Evolutionary conservation across 441 rosid genomes (phyloP), one percentile per base, ranked within the genome.

Genomic region (Pelargonium australe): DNA sequence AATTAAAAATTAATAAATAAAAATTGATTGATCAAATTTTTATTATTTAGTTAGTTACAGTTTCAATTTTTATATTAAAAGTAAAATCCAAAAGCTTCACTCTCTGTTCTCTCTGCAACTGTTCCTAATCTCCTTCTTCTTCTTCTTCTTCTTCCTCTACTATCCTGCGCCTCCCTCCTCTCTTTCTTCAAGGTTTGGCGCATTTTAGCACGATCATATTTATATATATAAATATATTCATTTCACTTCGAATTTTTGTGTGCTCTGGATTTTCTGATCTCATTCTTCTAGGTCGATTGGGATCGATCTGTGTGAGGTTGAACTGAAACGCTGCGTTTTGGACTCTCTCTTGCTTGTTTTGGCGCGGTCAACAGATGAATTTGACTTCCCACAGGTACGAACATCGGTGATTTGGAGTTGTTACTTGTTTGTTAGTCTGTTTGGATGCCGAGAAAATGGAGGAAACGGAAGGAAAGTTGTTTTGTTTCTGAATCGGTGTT

Each of bases 371-470:
- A 1, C 5, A 7, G 11, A 8, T 44, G 49, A 7, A 44, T 44
- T 44, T 8, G 49, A 8, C 13, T 44, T 44, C 13, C 12, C 10
- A 44, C 49, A 44, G 49, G 49, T 44, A 11, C 10, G 49, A 1
- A 44, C 4, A 2, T 51, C 0, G n/a, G 12, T 19, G 7, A 13
- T 51, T 14, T 51, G 58, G 62, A 55, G 25, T 55, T 55, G 23
- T 55, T 14, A 19, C 11, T 11, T 44, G 13, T 9, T 44, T 44
- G 49, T 44, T 8, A 10, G 49, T 58, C 11, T 19, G 63, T 58
- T 58, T 58, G 63, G 28, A 3, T 20, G 63, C 28, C 13, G 63
- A 58, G 63, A 58, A 58, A 17, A 25, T 58, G 31, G 63, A 58
- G 63, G 63, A 58, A 58, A 58, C 10, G 63, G 11, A 8, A 8